Conservation (phyloP, 441 rosid species). For the Croton setiger region DNA sequence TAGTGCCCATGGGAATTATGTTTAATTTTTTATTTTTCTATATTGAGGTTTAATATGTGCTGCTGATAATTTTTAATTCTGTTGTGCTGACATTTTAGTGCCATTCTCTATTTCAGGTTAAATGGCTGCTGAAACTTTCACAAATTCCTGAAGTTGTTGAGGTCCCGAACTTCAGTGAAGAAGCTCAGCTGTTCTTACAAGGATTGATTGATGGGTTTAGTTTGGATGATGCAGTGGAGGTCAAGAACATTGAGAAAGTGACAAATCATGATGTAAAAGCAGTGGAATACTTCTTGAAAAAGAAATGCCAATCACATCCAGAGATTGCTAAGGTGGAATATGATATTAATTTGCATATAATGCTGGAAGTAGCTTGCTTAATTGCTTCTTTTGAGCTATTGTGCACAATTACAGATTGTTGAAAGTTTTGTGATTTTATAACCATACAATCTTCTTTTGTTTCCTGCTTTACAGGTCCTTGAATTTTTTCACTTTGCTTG, state of each 20-base stretch:
- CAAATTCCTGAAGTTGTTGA: conserved; percentile 64
- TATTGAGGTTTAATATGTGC: background rate
- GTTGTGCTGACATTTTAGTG: background rate
- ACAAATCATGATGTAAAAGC: conserved; percentile 98
- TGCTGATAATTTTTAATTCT: background rate
- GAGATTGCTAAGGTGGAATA: conserved; percentile 77
- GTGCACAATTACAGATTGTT: background rate
- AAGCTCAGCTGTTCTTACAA: conserved; percentile 58
- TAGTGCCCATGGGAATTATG: background rate
- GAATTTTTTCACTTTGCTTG: conserved; percentile 98
- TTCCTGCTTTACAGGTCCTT: conserved; percentile 48
- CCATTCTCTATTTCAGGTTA: conserved; percentile 43
- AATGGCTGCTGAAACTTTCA: conserved; percentile 90
- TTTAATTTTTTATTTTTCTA: background rate
- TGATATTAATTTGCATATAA: conserved; percentile 11
- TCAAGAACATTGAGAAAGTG: conserved; percentile 76
- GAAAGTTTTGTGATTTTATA: background rate
- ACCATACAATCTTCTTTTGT: background rate
- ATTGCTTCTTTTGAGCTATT: conserved; percentile 2
- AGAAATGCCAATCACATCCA: conserved; percentile 71
- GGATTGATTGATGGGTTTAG: conserved; percentile 63
- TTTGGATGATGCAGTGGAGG: conserved; percentile 73
- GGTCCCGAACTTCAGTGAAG: conserved; percentile 76
- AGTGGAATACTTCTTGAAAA: conserved; percentile 88
- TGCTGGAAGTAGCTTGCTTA: background rate